Conservation (phyloP, 1,284 basidiomycete genomes). For the Rhizopogon parksii region DNA sequence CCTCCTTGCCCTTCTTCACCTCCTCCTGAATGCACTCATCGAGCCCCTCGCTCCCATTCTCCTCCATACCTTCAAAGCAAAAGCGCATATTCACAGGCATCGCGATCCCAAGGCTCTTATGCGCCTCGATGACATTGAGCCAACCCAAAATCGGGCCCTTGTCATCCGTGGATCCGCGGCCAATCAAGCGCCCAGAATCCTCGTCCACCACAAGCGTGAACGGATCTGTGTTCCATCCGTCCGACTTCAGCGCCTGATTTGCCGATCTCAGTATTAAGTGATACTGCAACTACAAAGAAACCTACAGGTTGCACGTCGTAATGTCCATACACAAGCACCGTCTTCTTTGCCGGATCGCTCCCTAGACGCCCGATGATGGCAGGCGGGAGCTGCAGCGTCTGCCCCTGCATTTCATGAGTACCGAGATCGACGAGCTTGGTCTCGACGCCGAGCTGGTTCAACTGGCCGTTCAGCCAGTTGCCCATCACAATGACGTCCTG, state of each 20-base stretch:
- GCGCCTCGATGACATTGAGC: conserved; percentile 93
- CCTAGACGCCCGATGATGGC: conserved; percentile 85
- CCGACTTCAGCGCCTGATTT: conserved; percentile 58
- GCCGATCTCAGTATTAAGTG: not conserved
- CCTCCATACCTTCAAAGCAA: conserved; percentile 99
- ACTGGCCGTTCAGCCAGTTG: conserved; percentile 67
- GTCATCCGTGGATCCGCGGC: conserved; percentile 89
- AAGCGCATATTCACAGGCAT: conserved; percentile 93
- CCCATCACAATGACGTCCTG: conserved; percentile 81
- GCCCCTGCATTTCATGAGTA: conserved; percentile 74
- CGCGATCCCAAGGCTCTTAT: conserved; percentile 63
- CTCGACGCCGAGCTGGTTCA: conserved; percentile 69
- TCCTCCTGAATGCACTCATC: conserved; percentile 86
- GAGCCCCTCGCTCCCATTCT: conserved; percentile 89
- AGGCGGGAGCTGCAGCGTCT: conserved; percentile 78
- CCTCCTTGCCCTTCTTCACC: conserved; percentile 55
- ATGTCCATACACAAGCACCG: conserved; percentile 87
- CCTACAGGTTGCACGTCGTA: conserved; percentile 80
- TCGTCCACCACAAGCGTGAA: conserved; percentile 74
- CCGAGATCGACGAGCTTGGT: conserved; percentile 75
- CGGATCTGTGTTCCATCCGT: conserved; percentile 91
- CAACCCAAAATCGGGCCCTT: conserved; percentile 92
- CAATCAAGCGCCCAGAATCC: conserved; percentile 70
- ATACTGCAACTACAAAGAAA: conserved; percentile 6
- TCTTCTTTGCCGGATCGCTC: conserved; percentile 83